Evolutionary conservation across 2,329 filamentous ascomycete genomes (phyloP), one percentile per base, ranked within the genome.

Genomic region (Fusarium subglutinans): DNA sequence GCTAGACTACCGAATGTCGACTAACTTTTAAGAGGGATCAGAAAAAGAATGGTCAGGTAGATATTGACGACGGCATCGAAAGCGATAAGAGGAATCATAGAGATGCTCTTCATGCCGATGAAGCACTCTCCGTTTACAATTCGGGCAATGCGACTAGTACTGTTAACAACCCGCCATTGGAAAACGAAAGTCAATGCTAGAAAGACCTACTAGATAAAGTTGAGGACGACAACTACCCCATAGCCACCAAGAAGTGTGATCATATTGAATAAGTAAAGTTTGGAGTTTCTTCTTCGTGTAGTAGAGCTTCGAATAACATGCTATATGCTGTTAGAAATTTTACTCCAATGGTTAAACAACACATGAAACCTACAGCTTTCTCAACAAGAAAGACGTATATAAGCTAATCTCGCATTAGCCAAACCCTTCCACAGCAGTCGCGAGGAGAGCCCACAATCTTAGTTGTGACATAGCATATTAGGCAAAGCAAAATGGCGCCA

Each of bases 341-440:
- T 35, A 30, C 22, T 30, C 26, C 30, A 28, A 9, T n/a, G 40
- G 2, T 28, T 22, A 10, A 18, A 18, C 18, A 14, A 30, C 11
- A 41, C 18, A 10, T 35, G 30, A 43, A 14, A 81, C 86, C 78
- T 80, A 90, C 89, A 48, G 88, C 89, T 80, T 90, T 90, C 78
- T 92, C 90, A 2, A 90, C 89, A 6, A 92, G 82, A 77, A 92
- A 92, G 33, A 90, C 83, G 76, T 92, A 92, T n/a, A 91, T 89
- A 28, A 91, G 80, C 82, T 87, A 44, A 10, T 14, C 11, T 15
- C 24, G 30, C 26, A 33, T 56, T 28, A 69, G 45, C 18, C 14
- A 40, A 62, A 37, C 48, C 22, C 28, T 18, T 8, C 28, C 3
- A 26, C 20, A 22, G 37, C 41, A 59, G 45, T 30, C 30, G 43